Evolutionary conservation across 164 flowering plant species (phyloP).

Genomic region (Houttuynia cordata): DNA sequence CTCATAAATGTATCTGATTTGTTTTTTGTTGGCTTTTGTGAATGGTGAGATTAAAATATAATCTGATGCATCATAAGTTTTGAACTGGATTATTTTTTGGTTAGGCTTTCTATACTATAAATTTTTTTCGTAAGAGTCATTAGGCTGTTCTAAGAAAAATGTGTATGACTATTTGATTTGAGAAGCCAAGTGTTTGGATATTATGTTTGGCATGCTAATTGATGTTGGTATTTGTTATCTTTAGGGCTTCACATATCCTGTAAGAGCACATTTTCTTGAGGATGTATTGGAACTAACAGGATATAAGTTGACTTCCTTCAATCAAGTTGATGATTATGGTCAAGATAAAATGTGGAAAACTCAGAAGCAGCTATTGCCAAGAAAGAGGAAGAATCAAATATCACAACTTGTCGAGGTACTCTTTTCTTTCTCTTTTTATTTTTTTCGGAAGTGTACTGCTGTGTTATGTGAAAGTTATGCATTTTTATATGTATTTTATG

Average conservation of each 20-base stretch:
- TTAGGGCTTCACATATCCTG: conserved; percentile 92
- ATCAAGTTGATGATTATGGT: conserved; percentile 98
- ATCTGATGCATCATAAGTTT: no score
- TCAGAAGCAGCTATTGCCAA: conserved; percentile 69
- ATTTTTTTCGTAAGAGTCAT: no score
- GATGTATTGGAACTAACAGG: conserved; percentile 88
- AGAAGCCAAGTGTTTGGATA: not conserved
- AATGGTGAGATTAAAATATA: no score
- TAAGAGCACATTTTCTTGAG: conserved; percentile 78
- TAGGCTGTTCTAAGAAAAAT: no score
- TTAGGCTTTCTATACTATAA: no score
- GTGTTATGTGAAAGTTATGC: no score
- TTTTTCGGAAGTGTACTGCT: no score
- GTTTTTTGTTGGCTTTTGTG: no score
- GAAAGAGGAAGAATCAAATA: conserved; percentile 87
- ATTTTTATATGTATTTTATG: conserved; percentile 1
- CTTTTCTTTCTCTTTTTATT: not conserved
- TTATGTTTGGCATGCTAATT: not conserved
- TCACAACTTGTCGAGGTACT: conserved; percentile 90
- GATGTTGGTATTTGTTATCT: not conserved
- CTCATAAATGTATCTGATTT: no score
- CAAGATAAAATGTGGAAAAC: conserved; percentile 98
- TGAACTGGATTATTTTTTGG: no score
- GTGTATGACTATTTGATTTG: not conserved
- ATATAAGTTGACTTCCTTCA: conserved; percentile 80